These are phyloP conservation scores for Candida parachauliodes DNA, from an alignment of 805 yeast genomes.

Conservation along the genomic window DNA sequence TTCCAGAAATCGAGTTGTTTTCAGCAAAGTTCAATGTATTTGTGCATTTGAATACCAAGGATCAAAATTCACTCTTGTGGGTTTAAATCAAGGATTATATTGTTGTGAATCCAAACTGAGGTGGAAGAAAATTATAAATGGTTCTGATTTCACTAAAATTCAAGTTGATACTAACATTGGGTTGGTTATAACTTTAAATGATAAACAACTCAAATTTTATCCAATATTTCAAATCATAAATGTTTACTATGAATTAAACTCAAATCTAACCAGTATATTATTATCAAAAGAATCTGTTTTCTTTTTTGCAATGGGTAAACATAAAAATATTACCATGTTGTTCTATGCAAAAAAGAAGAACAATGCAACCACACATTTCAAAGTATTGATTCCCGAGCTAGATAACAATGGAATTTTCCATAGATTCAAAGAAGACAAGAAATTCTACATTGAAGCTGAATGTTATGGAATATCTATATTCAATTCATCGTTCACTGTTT, in stretches of 20 bases:
- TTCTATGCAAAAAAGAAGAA: conserved; percentile 54
- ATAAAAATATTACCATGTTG: conserved; percentile 57
- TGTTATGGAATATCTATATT: conserved; percentile 60
- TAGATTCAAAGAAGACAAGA: conserved; percentile 35
- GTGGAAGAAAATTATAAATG: conserved; percentile 60
- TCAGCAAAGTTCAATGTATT: conserved; percentile 41
- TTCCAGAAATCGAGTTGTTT: conserved; percentile 22
- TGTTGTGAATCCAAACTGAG: conserved; percentile 41
- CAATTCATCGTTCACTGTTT: conserved; percentile 63
- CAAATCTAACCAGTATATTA: conserved; percentile 43
- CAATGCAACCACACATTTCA: conserved; percentile 46
- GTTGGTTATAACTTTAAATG: conserved; percentile 56
- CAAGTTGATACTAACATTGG: conserved; percentile 56
- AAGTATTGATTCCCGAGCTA: conserved; percentile 53
- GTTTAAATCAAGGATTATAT: conserved; percentile 62
- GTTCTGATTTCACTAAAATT: conserved; percentile 53
- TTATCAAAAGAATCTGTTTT: conserved; percentile 47
- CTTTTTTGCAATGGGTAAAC: conserved; percentile 66
- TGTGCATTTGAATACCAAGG: conserved; percentile 44
- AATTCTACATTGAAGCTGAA: conserved; percentile 52
- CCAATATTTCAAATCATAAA: conserved; percentile 59
- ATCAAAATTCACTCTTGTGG: conserved; percentile 49
- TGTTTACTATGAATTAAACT: conserved; percentile 47
- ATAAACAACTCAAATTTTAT: conserved; percentile 56
- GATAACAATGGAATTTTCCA: conserved; percentile 50